Percentiles rank a stretch among this genome's conserved stretches.
These are phyloP conservation scores for Backusella sp. DNA, from an alignment of 192 early-diverging fungal species.

Conservation along the genomic window DNA sequence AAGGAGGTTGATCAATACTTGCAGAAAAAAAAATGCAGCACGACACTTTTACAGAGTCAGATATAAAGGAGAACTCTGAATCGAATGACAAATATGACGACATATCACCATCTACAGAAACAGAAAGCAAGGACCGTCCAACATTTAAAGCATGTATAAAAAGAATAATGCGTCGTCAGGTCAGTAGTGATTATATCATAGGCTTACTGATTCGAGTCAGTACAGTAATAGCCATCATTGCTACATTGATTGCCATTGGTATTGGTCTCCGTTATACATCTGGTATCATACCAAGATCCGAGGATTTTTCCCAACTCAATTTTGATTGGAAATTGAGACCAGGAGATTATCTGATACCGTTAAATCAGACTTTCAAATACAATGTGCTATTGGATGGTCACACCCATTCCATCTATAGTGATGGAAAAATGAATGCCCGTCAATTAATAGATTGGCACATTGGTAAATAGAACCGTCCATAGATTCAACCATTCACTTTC, in stretches of 20 bases:
- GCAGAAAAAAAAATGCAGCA: neutral
- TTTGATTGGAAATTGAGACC: constrained; percentile 55
- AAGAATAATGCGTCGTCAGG: neutral
- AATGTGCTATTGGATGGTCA: constrained; percentile 67
- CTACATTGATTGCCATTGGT: constrained; percentile 24
- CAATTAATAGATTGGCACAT: constrained; percentile 62
- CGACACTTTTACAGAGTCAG: neutral
- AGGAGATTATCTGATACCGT: constrained; percentile 42
- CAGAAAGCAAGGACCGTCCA: neutral
- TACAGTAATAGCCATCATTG: constrained; percentile 16
- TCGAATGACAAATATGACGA: neutral
- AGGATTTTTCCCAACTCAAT: constrained; percentile 36
- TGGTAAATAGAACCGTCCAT: constrained; percentile 27
- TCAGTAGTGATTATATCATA: neutral
- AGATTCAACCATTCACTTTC: neutral
- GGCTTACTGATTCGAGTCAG: constrained; percentile 16
- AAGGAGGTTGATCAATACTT: neutral
- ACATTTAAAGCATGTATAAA: neutral
- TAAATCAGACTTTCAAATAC: constrained; percentile 38
- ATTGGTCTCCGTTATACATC: constrained; percentile 26
- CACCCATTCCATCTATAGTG: constrained; percentile 60
- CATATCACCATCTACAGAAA: neutral
- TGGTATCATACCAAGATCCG: constrained; percentile 20
- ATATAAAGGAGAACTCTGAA: neutral
- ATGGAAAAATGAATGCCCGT: constrained; percentile 57